Conservation (phyloP, 345 rosid species). For the Raphanus raphanistrum region DNA sequence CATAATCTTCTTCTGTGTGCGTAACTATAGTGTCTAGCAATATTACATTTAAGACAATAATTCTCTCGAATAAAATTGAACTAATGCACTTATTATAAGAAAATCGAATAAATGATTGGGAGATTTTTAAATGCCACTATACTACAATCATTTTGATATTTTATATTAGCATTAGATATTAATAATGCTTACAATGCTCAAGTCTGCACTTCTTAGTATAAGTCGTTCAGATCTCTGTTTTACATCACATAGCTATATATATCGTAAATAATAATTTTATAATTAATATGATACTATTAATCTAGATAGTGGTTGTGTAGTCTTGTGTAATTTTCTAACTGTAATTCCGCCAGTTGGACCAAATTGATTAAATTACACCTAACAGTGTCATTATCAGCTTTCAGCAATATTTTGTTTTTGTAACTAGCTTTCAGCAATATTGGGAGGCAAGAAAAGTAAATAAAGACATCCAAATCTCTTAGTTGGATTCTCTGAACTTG, state of each 20-base stretch:
- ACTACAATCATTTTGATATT: not conserved
- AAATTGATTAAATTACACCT: constrained; percentile 1
- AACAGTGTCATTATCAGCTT: constrained; percentile 14
- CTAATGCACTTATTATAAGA: not conserved
- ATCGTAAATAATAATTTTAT: not conserved
- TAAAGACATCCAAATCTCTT: not conserved
- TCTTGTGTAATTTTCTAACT: not conserved
- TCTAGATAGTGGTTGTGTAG: constrained; percentile 23
- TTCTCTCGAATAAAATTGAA: not conserved
- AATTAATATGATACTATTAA: constrained; percentile 8
- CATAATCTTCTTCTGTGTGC: not conserved
- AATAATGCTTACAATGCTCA: not conserved
- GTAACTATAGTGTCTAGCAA: not conserved
- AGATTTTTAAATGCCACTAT: not conserved
- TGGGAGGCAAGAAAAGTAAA: not conserved
- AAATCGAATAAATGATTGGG: not conserved
- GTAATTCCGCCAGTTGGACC: not conserved
- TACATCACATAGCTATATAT: not conserved
- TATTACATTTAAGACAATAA: not conserved
- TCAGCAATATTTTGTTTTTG: not conserved
- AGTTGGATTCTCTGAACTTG: constrained; percentile 34
- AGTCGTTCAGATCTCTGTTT: not conserved
- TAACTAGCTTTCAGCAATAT: not conserved
- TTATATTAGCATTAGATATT: not conserved
- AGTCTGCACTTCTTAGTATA: not conserved